These are phyloP conservation scores for Raphanus raphanistrum DNA, from an alignment of 345 rosid genomes.

Conservation along the genomic window DNA sequence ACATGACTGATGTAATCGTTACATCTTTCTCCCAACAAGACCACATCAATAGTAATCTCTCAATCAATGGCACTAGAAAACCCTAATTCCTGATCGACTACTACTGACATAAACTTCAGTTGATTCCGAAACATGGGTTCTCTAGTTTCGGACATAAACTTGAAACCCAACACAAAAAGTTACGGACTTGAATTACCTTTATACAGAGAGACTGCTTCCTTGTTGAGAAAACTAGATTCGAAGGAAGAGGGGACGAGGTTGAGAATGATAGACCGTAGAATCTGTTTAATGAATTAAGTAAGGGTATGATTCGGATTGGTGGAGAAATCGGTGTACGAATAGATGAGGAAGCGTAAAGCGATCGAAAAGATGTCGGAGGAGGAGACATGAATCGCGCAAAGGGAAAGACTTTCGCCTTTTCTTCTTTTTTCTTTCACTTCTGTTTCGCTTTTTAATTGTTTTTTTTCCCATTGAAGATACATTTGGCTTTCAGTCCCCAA, in stretches of 20 bases:
- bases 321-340: slow-evolving; percentile 29
- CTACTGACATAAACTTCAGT: slow-evolving; percentile 9
- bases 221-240: slow-evolving; percentile 13
- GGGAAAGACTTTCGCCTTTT: slow-evolving; percentile 3
- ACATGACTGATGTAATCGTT: neutral
- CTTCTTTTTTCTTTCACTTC: neutral
- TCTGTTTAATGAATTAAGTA: slow-evolving; percentile 30
- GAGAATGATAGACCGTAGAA: slow-evolving; percentile 31
- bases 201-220: slow-evolving; percentile 43
- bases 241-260: slow-evolving; percentile 4
- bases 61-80: neutral
- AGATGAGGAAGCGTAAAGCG: slow-evolving; percentile 42
- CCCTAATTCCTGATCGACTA: slow-evolving; percentile 16
- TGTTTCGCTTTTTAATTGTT: neutral
- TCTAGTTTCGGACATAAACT: neutral
- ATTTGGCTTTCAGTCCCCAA: neutral
- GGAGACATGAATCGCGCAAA: slow-evolving; percentile 45
- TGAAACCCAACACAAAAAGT: neutral
- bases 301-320: slow-evolving; percentile 29
- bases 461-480: neutral
- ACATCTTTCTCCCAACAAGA: neutral
- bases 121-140: slow-evolving; percentile 18
- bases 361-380: slow-evolving; percentile 41
- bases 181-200: slow-evolving; percentile 47
- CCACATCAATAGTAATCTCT: neutral